These are phyloP conservation scores for Citrus glauca DNA, from an alignment of 345 rosid species.

Conservation along the genomic window DNA sequence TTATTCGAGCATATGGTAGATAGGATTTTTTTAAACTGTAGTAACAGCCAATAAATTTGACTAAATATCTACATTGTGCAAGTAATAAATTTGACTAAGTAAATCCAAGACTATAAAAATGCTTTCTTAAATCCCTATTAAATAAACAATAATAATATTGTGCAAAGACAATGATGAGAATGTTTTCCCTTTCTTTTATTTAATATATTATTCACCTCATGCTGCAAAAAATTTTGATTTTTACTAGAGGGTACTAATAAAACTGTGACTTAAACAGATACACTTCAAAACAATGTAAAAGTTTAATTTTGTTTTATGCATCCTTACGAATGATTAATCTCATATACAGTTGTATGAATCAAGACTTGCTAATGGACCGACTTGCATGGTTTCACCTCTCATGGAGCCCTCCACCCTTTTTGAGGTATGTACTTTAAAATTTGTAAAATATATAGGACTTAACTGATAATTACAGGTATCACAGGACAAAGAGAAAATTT, in stretches of 20 bases:
- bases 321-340: neutral
- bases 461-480: neutral
- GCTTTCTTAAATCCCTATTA: neutral
- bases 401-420: neutral
- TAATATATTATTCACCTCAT: neutral
- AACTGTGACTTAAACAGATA: neutral
- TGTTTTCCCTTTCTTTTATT: neutral
- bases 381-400: neutral
- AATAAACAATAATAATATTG: too few relatives aligned
- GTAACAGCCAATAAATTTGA: too few relatives aligned
- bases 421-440: neutral
- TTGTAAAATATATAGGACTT: neutral
- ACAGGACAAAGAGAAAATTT: neutral
- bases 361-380: too few relatives aligned
- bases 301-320: slow-evolving; percentile 6
- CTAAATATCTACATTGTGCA: too few relatives aligned
- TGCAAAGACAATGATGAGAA: neutral
- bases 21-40: too few relatives aligned
- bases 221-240: neutral
- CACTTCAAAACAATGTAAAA: neutral
- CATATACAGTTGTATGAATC: neutral
- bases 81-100: too few relatives aligned
- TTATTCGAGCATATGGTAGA: too few relatives aligned
- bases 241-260: neutral
- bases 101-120: neutral